Base-by-base conservation (phyloP, 192 early-diverging fungal genomes). In the Phlyctochytrium planicorne region DNA sequence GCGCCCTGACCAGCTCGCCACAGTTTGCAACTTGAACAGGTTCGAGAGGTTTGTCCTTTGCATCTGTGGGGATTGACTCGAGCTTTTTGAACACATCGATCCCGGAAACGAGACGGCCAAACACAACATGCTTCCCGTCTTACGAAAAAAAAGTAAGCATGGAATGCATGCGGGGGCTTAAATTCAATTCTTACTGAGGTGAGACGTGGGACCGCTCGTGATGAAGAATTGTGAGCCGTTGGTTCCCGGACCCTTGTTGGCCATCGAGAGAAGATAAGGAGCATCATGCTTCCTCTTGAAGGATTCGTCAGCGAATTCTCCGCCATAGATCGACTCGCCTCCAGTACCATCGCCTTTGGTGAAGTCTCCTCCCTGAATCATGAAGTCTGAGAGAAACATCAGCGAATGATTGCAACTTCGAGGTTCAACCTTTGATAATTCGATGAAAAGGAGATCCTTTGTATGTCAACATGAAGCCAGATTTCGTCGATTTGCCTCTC, bases 161-260 rank as follows among this genome's bases (percentile, higher is more conserved):
- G 65, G 30, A 75, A 14, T 29, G 78, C 72, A 47, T 79, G 75
- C 1, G 79, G 79, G 68, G 82, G 84, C 30, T 83, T 82, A 2
- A 86, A 75, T 59, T 86, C n/a, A n/a, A n/a, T n/a, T 80, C 64
- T 83, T 91, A 73, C 84, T 88, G 67, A 93, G 72, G 82, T 94
- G 92, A 35, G 90, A 91, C 0, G 87, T 84, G 33, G 89, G 86
- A 6, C 77, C 75, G 6, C 83, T 75, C 0, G 93, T 96, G 59
- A 98, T 85, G 68, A 96, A 96, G 69, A 98, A 97, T 72, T 98
- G 94, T 30, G 90, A 94, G 30, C 88, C 87, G 57, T 93, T 90
- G 53, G 76, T 77, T 73, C 88, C 83, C 20, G 87, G 84, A 16
- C 94, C 93, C 68, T 84, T 83, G 71, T 96, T 94, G 70, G 94